Conservation (phyloP, 306 rosid species). For the Cicer chorassanicum region DNA sequence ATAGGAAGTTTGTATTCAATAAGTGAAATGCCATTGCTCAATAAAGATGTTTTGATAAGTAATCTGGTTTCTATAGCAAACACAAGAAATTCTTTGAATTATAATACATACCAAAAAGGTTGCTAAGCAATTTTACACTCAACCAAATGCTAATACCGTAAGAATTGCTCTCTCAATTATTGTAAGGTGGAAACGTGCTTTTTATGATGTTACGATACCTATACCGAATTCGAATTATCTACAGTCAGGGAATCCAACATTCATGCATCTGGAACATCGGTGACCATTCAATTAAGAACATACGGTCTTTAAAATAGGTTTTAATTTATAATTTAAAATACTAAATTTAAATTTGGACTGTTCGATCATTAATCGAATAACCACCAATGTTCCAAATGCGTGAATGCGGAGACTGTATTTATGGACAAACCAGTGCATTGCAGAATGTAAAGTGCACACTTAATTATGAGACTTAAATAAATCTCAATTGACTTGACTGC, state of each 20-base stretch:
- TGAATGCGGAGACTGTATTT: background rate
- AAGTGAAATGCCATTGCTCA: background rate
- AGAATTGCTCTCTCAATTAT: conserved; percentile 35
- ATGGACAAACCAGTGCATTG: conserved; percentile 37
- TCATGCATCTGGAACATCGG: no score
- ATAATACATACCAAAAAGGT: conserved; percentile 8
- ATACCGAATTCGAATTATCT: no score
- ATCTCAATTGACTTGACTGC: conserved; percentile 35
- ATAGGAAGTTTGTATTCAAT: background rate
- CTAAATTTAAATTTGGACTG: no score
- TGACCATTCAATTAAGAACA: no score
- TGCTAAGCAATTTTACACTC: conserved; percentile 1
- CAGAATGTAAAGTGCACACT: background rate
- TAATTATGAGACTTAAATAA: conserved; percentile 23
- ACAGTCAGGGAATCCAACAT: no score
- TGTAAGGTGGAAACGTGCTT: conserved; percentile 11
- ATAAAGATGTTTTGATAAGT: no score
- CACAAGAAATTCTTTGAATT: background rate
- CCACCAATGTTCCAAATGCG: no score
- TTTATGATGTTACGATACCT: conserved; percentile 3
- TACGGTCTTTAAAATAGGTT: no score
- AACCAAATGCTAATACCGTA: background rate
- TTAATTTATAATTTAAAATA: no score
- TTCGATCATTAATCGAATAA: no score
- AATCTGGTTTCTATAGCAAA: no score